These are phyloP conservation scores for Mitragyna speciosa DNA, from an alignment of 257 asterid genomes.

Conservation along the genomic window DNA sequence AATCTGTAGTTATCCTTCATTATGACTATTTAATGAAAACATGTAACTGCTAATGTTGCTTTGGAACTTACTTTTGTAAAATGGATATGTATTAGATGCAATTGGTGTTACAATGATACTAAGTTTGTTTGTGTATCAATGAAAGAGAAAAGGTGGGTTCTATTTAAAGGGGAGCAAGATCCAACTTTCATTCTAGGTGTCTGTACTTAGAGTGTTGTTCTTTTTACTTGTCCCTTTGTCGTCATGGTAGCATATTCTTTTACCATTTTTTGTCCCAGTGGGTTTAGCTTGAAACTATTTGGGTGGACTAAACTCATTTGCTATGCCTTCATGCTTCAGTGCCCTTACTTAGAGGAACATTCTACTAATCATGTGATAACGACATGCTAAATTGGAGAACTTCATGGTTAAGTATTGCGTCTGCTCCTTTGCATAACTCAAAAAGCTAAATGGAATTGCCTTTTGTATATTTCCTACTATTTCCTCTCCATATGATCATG, in stretches of 20 bases:
- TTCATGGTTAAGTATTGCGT: background rate
- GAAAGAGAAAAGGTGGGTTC: slow-evolving; percentile 93
- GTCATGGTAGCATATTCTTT: no score
- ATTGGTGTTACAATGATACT: background rate
- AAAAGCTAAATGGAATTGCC: background rate
- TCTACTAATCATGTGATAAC: background rate
- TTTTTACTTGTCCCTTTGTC: background rate
- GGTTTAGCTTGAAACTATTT: background rate
- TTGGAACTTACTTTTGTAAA: background rate
- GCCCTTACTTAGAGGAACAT: no score
- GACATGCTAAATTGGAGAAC: background rate
- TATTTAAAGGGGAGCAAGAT: slow-evolving; percentile 86
- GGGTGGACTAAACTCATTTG: background rate
- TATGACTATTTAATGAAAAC: background rate
- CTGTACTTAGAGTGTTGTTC: background rate
- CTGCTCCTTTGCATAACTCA: background rate
- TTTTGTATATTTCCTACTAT: background rate
- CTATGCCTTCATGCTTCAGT: no score
- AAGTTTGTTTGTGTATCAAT: slow-evolving; percentile 40
- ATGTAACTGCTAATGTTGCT: background rate
- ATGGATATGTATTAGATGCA: background rate
- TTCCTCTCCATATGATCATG: background rate
- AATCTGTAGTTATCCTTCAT: background rate
- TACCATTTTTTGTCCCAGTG: no score
- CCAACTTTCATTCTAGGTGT: slow-evolving; percentile 88